These are phyloP conservation scores for Haplosporangium sp. DNA, from an alignment of 371 early-diverging fungal genomes.

Conservation along the genomic window DNA sequence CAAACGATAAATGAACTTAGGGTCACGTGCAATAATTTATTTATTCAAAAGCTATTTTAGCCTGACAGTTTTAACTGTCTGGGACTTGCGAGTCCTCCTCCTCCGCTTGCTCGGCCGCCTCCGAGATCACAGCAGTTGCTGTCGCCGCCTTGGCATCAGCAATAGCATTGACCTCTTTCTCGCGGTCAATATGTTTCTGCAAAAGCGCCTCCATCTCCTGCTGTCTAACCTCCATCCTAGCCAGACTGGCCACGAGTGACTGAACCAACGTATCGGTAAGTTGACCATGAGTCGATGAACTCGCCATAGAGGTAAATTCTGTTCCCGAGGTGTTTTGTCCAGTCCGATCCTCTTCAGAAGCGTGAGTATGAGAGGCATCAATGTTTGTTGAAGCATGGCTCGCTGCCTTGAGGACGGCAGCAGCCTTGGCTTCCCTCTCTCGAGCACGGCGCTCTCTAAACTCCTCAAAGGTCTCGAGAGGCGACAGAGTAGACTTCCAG, in stretches of 20 bases:
- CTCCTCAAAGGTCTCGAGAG: slow-evolving; percentile 36
- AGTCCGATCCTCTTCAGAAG: background rate
- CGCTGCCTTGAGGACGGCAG: slow-evolving; percentile 6
- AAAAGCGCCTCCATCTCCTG: slow-evolving; percentile 37
- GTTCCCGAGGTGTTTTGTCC: background rate
- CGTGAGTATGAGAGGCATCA: background rate
- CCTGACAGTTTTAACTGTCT: too few relatives aligned
- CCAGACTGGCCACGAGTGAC: slow-evolving; percentile 35
- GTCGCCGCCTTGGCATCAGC: slow-evolving; percentile 5
- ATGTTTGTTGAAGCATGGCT: background rate
- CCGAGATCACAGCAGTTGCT: background rate
- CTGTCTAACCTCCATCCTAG: slow-evolving; percentile 46
- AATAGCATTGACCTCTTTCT: slow-evolving; percentile 21
- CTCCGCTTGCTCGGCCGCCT: too few relatives aligned
- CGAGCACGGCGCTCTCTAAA: slow-evolving; percentile 28
- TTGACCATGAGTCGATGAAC: background rate
- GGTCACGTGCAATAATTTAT: too few relatives aligned
- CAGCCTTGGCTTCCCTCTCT: slow-evolving; percentile 34
- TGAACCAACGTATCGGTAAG: slow-evolving; percentile 35
- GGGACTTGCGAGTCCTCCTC: too few relatives aligned
- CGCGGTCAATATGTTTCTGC: slow-evolving; percentile 16
- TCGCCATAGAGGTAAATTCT: background rate
- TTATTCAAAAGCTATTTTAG: too few relatives aligned
- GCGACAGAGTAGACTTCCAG: slow-evolving; percentile 6
- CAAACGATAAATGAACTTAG: too few relatives aligned